Base-by-base conservation (phyloP, 805 yeast genomes). In the Candida maris region DNA sequence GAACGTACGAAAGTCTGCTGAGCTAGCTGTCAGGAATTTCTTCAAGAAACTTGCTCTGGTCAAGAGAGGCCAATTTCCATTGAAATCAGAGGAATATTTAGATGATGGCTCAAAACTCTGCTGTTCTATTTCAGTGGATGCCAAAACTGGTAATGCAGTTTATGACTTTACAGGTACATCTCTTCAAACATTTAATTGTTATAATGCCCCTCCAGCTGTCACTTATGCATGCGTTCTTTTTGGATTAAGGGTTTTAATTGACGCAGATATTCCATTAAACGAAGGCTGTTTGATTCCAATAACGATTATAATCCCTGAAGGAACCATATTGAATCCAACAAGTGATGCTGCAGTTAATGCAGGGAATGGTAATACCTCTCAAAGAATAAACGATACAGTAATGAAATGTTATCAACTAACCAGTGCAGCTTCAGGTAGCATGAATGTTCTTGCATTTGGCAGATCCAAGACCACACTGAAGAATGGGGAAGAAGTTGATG, bases 391-490 rank as follows among this genome's bases (percentile, higher is more conserved):
- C 1, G 96, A 86, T 59, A 87, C 81, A 3, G 73, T 88, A 20
- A 67, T 88, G 52, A 79, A 79, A 49, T 89, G 96, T 1, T 86
- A 85, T 54, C 71, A 75, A 40, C 81, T 85, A 4, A 79, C 84
- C 53, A 94, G 95, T 3, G 95, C 87, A 40, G 84, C 95, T 1
- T 94, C 86, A 55, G 95, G 95, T 25, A 86, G 89, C 38, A 84
- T 91, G 62, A 87, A 87, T 61, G 85, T 85, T 61, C 71, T 88
- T 44, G 84, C 93, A 0, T 87, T 86, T 64, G 96, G 95, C 10
- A 71, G 72, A 19, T 37, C 41, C 8, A 34, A 34, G 12, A 5
- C 28, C 21, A 15, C 4, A 5, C 21, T 34, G 3, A 79, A 75
- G 35, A 85, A 83, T 31, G 71, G 71, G 32, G 65, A 61, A 35